Base-by-base conservation (phyloP, 2,329 filamentous ascomycete species). In the Xylaria sp. region DNA sequence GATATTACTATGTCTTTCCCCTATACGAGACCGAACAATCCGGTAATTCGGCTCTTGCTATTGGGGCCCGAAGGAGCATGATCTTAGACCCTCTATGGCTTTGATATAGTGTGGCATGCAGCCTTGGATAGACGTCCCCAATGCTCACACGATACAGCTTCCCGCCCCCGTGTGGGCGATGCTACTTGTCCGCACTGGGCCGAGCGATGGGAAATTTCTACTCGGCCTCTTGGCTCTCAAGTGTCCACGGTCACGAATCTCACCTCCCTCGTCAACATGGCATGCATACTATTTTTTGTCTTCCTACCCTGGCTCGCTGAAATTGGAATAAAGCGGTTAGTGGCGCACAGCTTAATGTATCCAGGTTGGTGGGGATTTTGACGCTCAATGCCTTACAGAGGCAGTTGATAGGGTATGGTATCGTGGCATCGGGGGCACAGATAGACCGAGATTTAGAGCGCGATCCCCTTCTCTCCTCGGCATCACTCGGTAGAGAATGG, bases 81-180 rank as follows among this genome's bases (percentile, higher is more conserved):
- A 49, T 18, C 54, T 33, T 39, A 12, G n/a, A 39, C 46, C 1
- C 12, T 20, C 31, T n/a, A 61, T 25, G 1, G 39, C 52, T 28
- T 41, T 67, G 33, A 64, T 62, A 18, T 59, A 23, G 31, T n/a
- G 48, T 18, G n/a, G 7, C 20, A 10, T 23, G 9, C 12, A 87
- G 86, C 85, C 86, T 4, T 85, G 83, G 77, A 83, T 84, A 0
- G 89, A 87, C 74, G 83, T 88, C 1, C 86, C 87, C 25, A 88
- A 88, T 69, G 77, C 80, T 18, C 76, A 83, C 66, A 64, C 70
- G 0, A 75, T 87, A 10, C 84, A 82, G 0, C 74, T 86, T 36
- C 78, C 89, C 18, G 86, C 86, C 1, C 87, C 86, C 1, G 82
- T 84, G 2, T 84, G 81, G 73, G 57, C 23, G 78, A 83, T 49